Base-by-base conservation (phyloP, 2,329 filamentous ascomycete genomes). In the Ambrosiella cleistominuta region DNA sequence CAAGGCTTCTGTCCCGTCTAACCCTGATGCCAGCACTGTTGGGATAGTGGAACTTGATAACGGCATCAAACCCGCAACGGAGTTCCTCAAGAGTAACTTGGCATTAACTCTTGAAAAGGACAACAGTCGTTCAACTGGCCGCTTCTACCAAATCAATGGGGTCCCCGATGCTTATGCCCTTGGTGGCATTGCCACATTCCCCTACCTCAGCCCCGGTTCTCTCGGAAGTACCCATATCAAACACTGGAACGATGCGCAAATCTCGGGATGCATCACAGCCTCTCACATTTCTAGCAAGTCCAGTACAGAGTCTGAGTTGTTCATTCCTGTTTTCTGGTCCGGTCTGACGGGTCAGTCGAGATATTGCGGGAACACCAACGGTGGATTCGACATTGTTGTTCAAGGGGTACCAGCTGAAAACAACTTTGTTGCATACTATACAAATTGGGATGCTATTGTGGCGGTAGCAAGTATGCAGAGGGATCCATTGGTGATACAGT, bases 221-320 rank as follows among this genome's bases (percentile, higher is more conserved):
- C 88, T 86, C 62, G 76, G 76, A 50, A 76, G 78, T 15, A 80
- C 85, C 0, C 84, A 93, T 62, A 96, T 97, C 66, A 93, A 98
- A 75, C 93, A 98, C 69, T 98, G 93, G 93, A 91, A 96, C 70
- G 93, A 98, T 2, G 93, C 93, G 3, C 93, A 97, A 67, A 96
- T 97, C 66, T 77, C 87, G 1, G 93, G 93, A 2, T 86, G 91
- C 49, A 77, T 79, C 27, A 91, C 85, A 1, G 93, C 89, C 1
- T 75, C 76, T 56, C 80, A 86, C 64, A 95, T 98, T 66, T 78
- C 82, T 63, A 75, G 85, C 65, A 78, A 84, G 0, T 75, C 76
- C 62, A 75, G 82, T 0, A 82, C 86, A 64, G 52, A 50, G 37
- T 56, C 58, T 1, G 42, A 38, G 35, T 75, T 80, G 1, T 96